Evolutionary conservation across 2,329 filamentous ascomycete genomes (phyloP).

Genomic region (Arachnomyces sp.): DNA sequence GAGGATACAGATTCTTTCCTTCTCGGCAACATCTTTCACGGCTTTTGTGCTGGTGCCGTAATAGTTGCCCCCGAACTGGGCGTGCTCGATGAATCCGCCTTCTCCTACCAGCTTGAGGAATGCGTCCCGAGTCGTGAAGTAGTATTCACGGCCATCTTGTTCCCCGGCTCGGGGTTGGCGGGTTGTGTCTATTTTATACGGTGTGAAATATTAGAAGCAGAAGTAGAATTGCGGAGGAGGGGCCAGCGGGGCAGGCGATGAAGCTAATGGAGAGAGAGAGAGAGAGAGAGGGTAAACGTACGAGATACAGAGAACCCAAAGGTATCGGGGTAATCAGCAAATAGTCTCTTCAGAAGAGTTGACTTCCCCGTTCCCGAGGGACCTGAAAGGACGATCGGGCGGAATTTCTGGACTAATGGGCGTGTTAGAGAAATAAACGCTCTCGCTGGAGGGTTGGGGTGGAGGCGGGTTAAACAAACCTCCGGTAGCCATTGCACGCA

Average conservation of each 20-base stretch:
- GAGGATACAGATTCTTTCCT: slow-evolving; percentile 68
- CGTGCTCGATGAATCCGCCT: slow-evolving; percentile 76
- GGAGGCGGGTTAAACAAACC: too few species aligned
- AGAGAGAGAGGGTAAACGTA: slow-evolving; percentile 13
- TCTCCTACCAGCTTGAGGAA: slow-evolving; percentile 62
- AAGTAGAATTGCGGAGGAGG: slow-evolving; percentile 12
- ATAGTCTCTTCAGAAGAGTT: slow-evolving; percentile 35
- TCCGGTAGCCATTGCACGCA: too few species aligned
- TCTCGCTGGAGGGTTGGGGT: too few species aligned
- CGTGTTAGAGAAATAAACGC: too few species aligned
- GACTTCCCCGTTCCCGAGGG: slow-evolving; percentile 36
- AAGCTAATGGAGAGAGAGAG: neutral
- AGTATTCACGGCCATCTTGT: slow-evolving; percentile 68
- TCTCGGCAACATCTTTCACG: slow-evolving; percentile 63
- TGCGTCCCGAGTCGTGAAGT: slow-evolving; percentile 59
- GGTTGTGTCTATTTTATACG: slow-evolving; percentile 58
- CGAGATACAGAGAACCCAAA: slow-evolving; percentile 37
- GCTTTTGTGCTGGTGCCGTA: slow-evolving; percentile 80
- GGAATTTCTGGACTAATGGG: slow-evolving; percentile 21
- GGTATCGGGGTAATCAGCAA: slow-evolving; percentile 33
- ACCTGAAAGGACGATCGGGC: slow-evolving; percentile 35
- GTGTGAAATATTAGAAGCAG: too few species aligned
- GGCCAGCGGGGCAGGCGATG: slow-evolving; percentile 6
- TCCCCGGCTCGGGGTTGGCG: slow-evolving; percentile 68
- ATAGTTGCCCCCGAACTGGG: slow-evolving; percentile 73